Base-by-base conservation (phyloP, 164 flowering plant species). In the Cinnamomum micranthum region DNA sequence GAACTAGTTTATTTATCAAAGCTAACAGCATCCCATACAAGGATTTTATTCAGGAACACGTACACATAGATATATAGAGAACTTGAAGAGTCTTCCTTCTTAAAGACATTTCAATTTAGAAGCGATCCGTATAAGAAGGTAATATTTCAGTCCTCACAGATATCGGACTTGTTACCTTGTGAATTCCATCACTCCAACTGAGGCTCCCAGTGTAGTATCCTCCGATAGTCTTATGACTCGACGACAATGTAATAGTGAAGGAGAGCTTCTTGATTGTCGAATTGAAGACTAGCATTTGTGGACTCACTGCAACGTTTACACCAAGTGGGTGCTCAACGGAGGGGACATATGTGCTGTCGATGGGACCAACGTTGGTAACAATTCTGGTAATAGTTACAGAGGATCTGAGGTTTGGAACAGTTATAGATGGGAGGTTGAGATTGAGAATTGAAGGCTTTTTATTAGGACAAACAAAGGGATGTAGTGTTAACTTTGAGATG, bases 371-470 rank as follows among this genome's bases (percentile, higher is more conserved):
- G 64, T 87, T 84, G 15, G 87, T 84, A 20, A 86, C 82, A 5
- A 77, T 83, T 79, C 88, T 84, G 15, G 72, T 75, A 68, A 86
- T 74, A n/a, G 84, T 84, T 15, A 74, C 62, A 50, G 73, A 52
- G 5, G 13, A 74, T 70, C 52, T 81, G 33, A 88, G 83, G 58
- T 75, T 80, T 19, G 91, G 88, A 15, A 86, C 76, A 0, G 83
- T 76, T 50, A 87, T 83, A 20, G 86, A 84, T 20, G 90, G 90
- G 47, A 86, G 83, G 74, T 87, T 87, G n/a, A 87, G 74, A 69
- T 87, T 73, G 47, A 77, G 62, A 1, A 14, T 69, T 15, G 50
- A 60, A 23, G 50, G 65, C 10, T 1, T 68, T 31, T 35, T 70
- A 70, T 63, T 75, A 4, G 17, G 71, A 75, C 82, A 83, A n/a